phyloP scores from a whole-genome alignment of 441 rosid genomes.

The Syzygium syzygioides region DNA sequence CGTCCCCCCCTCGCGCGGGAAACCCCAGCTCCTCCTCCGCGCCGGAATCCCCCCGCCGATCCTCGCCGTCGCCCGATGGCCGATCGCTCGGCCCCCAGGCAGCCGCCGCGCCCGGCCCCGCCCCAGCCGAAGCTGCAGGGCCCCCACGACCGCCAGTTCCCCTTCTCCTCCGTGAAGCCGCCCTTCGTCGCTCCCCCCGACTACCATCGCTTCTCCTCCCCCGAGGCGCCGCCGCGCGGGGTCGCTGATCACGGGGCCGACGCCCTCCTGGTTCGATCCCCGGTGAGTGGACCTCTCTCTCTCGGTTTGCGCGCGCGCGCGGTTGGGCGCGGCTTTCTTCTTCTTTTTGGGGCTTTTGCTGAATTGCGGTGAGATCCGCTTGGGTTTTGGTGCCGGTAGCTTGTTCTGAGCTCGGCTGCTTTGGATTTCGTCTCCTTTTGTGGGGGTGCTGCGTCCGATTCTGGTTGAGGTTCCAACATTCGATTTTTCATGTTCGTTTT shows the following conservation, averaged over 20 bases:
- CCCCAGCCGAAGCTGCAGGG: slow-evolving; percentile 5
- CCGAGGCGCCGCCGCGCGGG: slow-evolving; percentile 31
- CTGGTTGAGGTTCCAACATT: not conserved
- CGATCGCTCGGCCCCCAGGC: slow-evolving; percentile 17
- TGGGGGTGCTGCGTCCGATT: not conserved
- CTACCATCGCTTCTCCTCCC: slow-evolving; percentile 52
- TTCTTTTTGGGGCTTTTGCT: not conserved
- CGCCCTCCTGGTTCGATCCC: slow-evolving; percentile 46
- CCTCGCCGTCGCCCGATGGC: slow-evolving; percentile 31
- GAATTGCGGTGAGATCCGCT: not conserved
- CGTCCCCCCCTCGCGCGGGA: not conserved
- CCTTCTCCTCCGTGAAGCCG: slow-evolving; percentile 58
- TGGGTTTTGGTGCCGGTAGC: not conserved
- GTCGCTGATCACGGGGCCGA: slow-evolving; percentile 43
- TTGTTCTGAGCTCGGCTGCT: not conserved
- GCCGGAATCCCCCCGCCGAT: not conserved
- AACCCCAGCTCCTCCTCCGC: not conserved
- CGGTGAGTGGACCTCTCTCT: slow-evolving; percentile 34
- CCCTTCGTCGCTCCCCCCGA: slow-evolving; percentile 58
- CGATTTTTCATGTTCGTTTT: not conserved
- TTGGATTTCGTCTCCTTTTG: not conserved
- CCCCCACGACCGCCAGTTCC: slow-evolving; percentile 37
- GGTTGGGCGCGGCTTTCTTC: not conserved
- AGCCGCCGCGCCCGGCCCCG: slow-evolving; percentile 11
- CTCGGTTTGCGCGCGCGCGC: not conserved